Base-by-base conservation (phyloP, 495 filamentous ascomycete species). In the Tuber indicum region DNA sequence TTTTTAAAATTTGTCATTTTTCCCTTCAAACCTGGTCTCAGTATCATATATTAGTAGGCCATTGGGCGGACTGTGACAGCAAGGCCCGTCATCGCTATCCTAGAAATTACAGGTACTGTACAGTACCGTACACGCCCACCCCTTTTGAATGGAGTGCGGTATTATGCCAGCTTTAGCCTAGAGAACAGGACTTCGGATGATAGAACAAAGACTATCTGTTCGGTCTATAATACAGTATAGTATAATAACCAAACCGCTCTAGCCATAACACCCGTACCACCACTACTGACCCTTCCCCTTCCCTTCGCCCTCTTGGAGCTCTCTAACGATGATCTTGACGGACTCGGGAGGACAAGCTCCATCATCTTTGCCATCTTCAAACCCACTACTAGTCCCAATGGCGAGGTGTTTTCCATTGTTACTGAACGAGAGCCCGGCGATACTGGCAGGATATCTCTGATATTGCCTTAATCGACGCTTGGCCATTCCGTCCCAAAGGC, bases 391-490 rank as follows among this genome's bases (percentile, higher is more conserved):
- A 45, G 93, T 88, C 23, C 88, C 96, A 74, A 98, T 88, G 36
- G 93, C 96, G 47, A 99, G 85, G 77, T 91, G 92, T 83, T 90
- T 92, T 19, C 96, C 96, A 82, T 97, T 91, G 17, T 85, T 85
- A 71, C 90, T 93, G 81, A 98, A 98, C 2, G 86, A 87, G 76
- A 98, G 83, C 0, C 91, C 90, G 8, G 91, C 90, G 43, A 99
- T 90, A 83, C 91, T 93, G 23, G 91, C 88, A 1, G 90, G 87
- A 72, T 94, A 93, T 81, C 91, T 91, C 83, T 93, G 94, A 85
- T 97, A 98, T 79, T 96, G 93, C 76, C 92, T 86, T 81, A 98
- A 93, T 83, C 96, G 89, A 81, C 96, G 88, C 89, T 98, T 98
- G 70, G 92, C 91, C 81, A 93, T 89, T 12, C 92, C 95, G 86